Conservation (phyloP, 257 asterid genomes). For the Perilla frutescens region DNA sequence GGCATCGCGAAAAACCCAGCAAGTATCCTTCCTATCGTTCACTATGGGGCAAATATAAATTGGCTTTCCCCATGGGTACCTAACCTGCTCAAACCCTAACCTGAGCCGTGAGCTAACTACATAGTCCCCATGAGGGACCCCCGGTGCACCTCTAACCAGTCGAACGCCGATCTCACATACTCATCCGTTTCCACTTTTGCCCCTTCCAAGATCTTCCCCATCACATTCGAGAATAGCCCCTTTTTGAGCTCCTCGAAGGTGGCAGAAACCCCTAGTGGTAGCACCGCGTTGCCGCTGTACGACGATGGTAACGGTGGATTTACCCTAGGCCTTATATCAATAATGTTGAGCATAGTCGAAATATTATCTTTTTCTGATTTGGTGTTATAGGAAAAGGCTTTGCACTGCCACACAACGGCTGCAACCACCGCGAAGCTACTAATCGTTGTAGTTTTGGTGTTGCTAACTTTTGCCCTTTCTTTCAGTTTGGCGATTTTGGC, state of each 20-base stretch:
- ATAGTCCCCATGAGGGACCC: slow-evolving; percentile 57
- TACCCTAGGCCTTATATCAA: slow-evolving; percentile 50
- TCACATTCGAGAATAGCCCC: slow-evolving; percentile 46
- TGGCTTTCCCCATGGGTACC: slow-evolving; percentile 62
- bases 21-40: slow-evolving; percentile 43
- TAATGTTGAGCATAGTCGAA: slow-evolving; percentile 47
- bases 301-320: slow-evolving; percentile 50
- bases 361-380: slow-evolving; percentile 1
- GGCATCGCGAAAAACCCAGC: slow-evolving; percentile 45
- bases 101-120: slow-evolving; percentile 56
- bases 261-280: slow-evolving; percentile 43
- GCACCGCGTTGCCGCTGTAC: slow-evolving; percentile 55
- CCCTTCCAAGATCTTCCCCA: slow-evolving; percentile 44
- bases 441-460: slow-evolving; percentile 13
- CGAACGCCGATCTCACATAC: slow-evolving; percentile 52
- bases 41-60: slow-evolving; percentile 55
- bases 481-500: slow-evolving; percentile 31
- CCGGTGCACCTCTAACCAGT: slow-evolving; percentile 56
- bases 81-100: slow-evolving; percentile 48
- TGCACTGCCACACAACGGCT: slow-evolving; percentile 56
- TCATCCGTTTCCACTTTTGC: slow-evolving; percentile 43
- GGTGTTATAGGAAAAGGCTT: slow-evolving; percentile 38
- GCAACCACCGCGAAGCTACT: slow-evolving; percentile 51
- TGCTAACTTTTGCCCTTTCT: slow-evolving; percentile 31
- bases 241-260: slow-evolving; percentile 42